Percentiles rank a stretch among this genome's conserved stretches.
Evolutionary conservation across 345 rosid species (phyloP).

Genomic region (Gossypium rotundifolium): DNA sequence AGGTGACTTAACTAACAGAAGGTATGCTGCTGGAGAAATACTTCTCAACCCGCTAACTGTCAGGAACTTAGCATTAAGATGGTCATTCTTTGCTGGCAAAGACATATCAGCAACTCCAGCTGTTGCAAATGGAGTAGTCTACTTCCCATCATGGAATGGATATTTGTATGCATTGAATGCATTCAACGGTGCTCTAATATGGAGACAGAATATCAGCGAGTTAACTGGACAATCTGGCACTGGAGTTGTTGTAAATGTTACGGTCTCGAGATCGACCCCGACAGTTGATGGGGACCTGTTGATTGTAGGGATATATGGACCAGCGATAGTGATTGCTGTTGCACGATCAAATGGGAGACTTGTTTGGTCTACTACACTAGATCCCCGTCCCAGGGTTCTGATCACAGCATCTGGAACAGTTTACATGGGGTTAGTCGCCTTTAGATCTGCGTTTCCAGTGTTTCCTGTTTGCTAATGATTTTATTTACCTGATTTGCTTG

Average conservation of each 20-base stretch:
- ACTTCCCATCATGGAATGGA: slow-evolving; percentile 54
- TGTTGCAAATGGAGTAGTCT: slow-evolving; percentile 29
- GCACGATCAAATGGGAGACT: slow-evolving; percentile 25
- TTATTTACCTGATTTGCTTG: background rate
- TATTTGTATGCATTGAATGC: slow-evolving; percentile 42
- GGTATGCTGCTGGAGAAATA: slow-evolving; percentile 22
- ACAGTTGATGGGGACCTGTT: slow-evolving; percentile 23
- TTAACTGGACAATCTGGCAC: slow-evolving; percentile 32
- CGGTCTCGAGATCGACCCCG: slow-evolving; percentile 37
- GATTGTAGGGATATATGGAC: slow-evolving; percentile 37
- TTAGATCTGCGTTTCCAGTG: background rate
- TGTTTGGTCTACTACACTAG: slow-evolving; percentile 33
- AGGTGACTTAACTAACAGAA: slow-evolving; percentile 28
- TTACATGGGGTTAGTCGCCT: slow-evolving; percentile 27
- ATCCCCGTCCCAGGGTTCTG: slow-evolving; percentile 23
- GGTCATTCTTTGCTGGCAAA: slow-evolving; percentile 44
- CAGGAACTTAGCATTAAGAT: slow-evolving; percentile 22
- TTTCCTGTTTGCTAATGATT: background rate
- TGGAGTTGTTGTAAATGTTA: slow-evolving; percentile 20
- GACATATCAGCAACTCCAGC: slow-evolving; percentile 48
- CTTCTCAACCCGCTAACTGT: slow-evolving; percentile 21
- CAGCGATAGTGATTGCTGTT: slow-evolving; percentile 38
- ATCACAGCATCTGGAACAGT: slow-evolving; percentile 39
- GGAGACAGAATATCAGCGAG: slow-evolving; percentile 39
- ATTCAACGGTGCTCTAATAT: slow-evolving; percentile 29